Evolutionary conservation across 2,329 filamentous ascomycete species (phyloP).

Genomic region (Neurospora crassa): DNA sequence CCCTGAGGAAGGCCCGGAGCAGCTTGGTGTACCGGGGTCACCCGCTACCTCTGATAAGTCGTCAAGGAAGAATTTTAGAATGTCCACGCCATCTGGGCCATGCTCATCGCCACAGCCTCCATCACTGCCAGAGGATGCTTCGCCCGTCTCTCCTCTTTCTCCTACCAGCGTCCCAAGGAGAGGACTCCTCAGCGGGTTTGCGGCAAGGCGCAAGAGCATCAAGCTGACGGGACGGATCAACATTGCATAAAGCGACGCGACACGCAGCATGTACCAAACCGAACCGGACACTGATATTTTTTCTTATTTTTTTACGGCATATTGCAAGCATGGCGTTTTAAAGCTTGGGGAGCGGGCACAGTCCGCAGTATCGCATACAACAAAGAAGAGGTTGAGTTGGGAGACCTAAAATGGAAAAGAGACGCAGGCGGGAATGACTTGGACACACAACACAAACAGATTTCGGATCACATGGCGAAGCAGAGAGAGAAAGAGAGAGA

Average conservation of each 20-base stretch:
- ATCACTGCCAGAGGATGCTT: conserved; percentile 4
- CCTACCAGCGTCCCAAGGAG: conserved; percentile 8
- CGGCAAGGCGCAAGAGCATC: conserved; percentile 19
- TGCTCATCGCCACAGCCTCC: conserved; percentile 10
- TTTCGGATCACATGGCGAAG: background rate
- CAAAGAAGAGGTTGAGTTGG: background rate
- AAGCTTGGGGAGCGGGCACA: conserved; percentile 1
- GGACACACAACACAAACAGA: background rate
- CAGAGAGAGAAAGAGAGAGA: no score
- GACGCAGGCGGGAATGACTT: background rate
- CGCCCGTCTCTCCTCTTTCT: conserved; percentile 13
- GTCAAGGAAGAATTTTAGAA: conserved; percentile 32
- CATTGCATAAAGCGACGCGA: background rate
- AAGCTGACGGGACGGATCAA: conserved; percentile 15
- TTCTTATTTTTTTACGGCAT: background rate
- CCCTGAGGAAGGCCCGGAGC: conserved; percentile 1
- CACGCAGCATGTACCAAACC: background rate
- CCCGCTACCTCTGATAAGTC: conserved; percentile 34
- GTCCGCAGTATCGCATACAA: background rate
- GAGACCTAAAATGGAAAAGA: background rate
- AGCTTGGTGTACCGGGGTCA: background rate
- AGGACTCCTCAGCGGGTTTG: conserved; percentile 19
- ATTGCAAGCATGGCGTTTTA: conserved; percentile 1
- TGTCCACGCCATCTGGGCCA: conserved; percentile 11
- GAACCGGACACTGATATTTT: background rate